These are phyloP conservation scores for Umbelopsis isabellina DNA, from an alignment of 192 early-diverging fungal genomes.

Conservation along the genomic window DNA sequence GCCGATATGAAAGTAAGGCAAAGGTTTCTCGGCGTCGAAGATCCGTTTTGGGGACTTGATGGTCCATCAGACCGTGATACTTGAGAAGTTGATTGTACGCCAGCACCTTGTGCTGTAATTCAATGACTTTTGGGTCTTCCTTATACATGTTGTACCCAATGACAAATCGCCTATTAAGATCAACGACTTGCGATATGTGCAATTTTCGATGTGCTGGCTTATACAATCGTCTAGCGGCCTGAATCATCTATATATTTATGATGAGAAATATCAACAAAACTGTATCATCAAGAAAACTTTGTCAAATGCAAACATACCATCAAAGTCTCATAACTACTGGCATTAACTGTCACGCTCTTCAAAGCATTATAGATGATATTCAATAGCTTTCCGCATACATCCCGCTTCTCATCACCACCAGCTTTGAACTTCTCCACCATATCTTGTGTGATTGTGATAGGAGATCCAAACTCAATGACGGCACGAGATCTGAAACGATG, in stretches of 20 bases:
- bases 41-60: slow-evolving; percentile 87
- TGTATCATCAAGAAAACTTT: neutral
- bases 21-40: slow-evolving; percentile 70
- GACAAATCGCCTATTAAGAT: slow-evolving; percentile 87
- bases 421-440: slow-evolving; percentile 81
- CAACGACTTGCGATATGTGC: slow-evolving; percentile 81
- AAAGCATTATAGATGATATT: slow-evolving; percentile 77
- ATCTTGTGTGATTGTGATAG: slow-evolving; percentile 76
- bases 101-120: slow-evolving; percentile 70
- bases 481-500: slow-evolving; percentile 93
- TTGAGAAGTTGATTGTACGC: slow-evolving; percentile 88
- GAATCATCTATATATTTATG: slow-evolving; percentile 67
- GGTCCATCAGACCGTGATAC: slow-evolving; percentile 93
- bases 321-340: slow-evolving; percentile 89
- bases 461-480: slow-evolving; percentile 94
- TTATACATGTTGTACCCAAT: slow-evolving; percentile 82
- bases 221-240: slow-evolving; percentile 92
- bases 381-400: slow-evolving; percentile 79
- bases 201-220: slow-evolving; percentile 85
- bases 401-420: slow-evolving; percentile 81
- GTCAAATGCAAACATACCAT: slow-evolving; percentile 57
- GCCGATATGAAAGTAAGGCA: slow-evolving; percentile 67
- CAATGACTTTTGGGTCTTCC: slow-evolving; percentile 78
- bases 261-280: neutral
- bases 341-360: slow-evolving; percentile 88